These are phyloP conservation scores for Starmera dryadoides DNA, from an alignment of 805 yeast genomes.

Conservation along the genomic window DNA sequence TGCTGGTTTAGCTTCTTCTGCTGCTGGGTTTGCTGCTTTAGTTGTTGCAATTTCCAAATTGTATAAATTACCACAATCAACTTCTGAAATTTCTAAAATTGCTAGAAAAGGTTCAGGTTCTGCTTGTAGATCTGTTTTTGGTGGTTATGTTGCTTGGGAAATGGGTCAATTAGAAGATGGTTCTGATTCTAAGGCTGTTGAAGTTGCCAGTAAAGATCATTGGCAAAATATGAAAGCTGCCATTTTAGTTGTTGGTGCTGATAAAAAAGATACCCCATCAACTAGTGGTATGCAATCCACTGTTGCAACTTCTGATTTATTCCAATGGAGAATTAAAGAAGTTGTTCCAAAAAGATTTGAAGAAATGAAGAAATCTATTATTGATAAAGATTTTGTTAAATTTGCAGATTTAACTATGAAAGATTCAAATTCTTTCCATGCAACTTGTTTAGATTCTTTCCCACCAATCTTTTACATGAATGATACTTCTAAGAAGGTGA, in stretches of 20 bases:
- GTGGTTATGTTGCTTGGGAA: slow-evolving; percentile 99
- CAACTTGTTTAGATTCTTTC: slow-evolving; percentile 90
- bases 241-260: slow-evolving; percentile 86
- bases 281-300: slow-evolving; percentile 97
- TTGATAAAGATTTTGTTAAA: slow-evolving; percentile 60
- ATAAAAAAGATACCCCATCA: slow-evolving; percentile 89
- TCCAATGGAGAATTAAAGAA: slow-evolving; percentile 64
- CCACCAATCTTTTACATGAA: slow-evolving; percentile 95
- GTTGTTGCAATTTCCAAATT: slow-evolving; percentile 83
- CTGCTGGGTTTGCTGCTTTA: slow-evolving; percentile 97
- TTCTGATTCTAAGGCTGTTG: slow-evolving; percentile 90
- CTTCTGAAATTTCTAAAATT: slow-evolving; percentile 80
- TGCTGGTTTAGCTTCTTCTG: slow-evolving; percentile 96
- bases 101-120: slow-evolving; percentile 99
- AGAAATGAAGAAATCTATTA: slow-evolving; percentile 74
- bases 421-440: slow-evolving; percentile 96
- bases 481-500: slow-evolving; percentile 80
- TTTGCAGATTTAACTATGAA: slow-evolving; percentile 92
- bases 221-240: slow-evolving; percentile 95
- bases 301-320: slow-evolving; percentile 81
- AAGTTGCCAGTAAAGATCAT: slow-evolving; percentile 74
- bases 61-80: slow-evolving; percentile 77
- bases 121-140: slow-evolving; percentile 94
- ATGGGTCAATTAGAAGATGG: slow-evolving; percentile 80
- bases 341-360: slow-evolving; percentile 85